Evolutionary conservation across 1,139 yeast genomes (phyloP), one percentile per base, ranked within the genome.

Genomic region (Yamadazyma atmosphaerica): DNA sequence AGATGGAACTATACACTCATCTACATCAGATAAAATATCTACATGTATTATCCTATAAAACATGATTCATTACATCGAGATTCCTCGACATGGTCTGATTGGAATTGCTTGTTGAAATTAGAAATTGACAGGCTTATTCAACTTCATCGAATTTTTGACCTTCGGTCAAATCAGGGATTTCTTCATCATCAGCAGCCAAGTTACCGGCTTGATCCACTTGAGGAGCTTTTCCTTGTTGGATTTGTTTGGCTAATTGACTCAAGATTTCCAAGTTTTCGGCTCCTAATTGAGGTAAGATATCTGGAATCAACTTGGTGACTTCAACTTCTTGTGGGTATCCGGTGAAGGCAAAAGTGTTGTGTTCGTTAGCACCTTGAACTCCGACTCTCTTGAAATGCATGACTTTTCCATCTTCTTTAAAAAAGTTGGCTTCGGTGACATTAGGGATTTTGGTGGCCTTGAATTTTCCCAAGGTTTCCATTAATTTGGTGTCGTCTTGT

Each of bases 401-500:
- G 51, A 92, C 97, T 65, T 83, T 85, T 61, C 98, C 97, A 68
- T 90, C 96, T 52, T 89, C 96, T 72, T 77, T 86, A 85, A 92
- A 90, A 79, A 92, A 87, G 81, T 90, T 92, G 63, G 96, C 98
- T 75, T 90, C 97, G 65, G 88, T 95, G 56, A 92, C 83, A 58
- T 86, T 88, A 54, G 85, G 90, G 56, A 92, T 75, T 58, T 89
- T 85, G 68, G 85, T 87, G 53, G 92, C 95, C 70, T 86, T 84
- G 67, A 92, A 75, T 75, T 90, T 90, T 66, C 83, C 86, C 68
- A 92, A 78, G 56, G 95, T 81, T 55, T 84, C 87, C 72, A 88
- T 92, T 69, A 92, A 79, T 72, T 89, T 88, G 71, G 90, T 77
- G 75, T 89, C 94, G 57, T 86, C 95, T 57, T 81, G 88, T 63